Evolutionary conservation across 1,284 basidiomycete species (phyloP).

Genomic region (Irpex rosettiformis): DNA sequence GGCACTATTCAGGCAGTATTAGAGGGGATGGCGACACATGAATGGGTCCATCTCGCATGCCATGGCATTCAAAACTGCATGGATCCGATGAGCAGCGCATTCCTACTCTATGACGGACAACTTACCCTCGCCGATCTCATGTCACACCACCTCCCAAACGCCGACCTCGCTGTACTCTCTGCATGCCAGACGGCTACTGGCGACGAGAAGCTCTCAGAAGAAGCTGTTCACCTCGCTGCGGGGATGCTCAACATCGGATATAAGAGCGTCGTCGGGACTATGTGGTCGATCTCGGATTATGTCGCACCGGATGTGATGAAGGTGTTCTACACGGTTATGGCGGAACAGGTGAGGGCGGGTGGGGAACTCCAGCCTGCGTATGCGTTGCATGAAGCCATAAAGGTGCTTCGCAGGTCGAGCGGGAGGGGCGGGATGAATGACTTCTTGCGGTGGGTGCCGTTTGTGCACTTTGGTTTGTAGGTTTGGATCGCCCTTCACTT

Average conservation of each 20-base stretch:
- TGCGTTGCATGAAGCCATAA: not conserved
- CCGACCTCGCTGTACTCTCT: not conserved
- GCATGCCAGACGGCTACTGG: not conserved
- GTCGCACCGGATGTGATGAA: no score
- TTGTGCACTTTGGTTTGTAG: no score
- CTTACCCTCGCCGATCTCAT: conserved; percentile 15
- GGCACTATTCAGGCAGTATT: conserved; percentile 7
- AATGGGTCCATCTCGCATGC: conserved; percentile 21
- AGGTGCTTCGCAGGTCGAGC: not conserved
- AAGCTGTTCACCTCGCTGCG: not conserved
- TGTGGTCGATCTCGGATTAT: not conserved
- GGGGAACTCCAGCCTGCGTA: no score
- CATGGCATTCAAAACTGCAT: conserved; percentile 16
- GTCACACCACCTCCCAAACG: not conserved
- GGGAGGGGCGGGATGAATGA: no score
- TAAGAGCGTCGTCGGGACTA: not conserved
- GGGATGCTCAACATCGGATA: not conserved
- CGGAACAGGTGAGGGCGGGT: not conserved
- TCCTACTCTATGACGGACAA: conserved; percentile 14
- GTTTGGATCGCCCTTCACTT: no score
- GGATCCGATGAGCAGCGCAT: conserved; percentile 14
- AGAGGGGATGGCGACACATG: conserved; percentile 8
- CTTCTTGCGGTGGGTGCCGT: no score
- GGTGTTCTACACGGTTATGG: no score
- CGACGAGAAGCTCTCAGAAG: not conserved